phyloP scores from a whole-genome alignment of 305 asterid species.

The Fraxinus paxiana region DNA sequence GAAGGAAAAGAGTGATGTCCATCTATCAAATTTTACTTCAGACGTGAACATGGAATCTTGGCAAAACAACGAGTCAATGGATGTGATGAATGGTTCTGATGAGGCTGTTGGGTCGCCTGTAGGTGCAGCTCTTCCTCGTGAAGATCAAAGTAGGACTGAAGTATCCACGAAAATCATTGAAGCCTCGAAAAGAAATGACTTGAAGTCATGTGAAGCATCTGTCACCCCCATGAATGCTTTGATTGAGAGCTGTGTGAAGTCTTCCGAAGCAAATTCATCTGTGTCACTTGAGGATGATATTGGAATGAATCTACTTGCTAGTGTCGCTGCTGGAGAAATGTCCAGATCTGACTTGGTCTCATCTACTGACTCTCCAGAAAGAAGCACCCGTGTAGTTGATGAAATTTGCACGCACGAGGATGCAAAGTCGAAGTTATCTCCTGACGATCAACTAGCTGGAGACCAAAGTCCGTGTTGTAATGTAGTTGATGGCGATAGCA shows the following conservation, averaged over 20 bases:
- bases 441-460: conserved; percentile 23
- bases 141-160: conserved; percentile 33
- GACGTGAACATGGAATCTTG: conserved; percentile 36
- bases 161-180: conserved; percentile 39
- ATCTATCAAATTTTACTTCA: conserved; percentile 27
- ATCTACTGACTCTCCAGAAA: conserved; percentile 36
- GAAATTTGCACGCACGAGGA: conserved; percentile 34
- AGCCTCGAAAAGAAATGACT: conserved; percentile 32
- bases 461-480: conserved; percentile 18
- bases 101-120: conserved; percentile 46
- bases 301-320: conserved; percentile 70
- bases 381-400: conserved; percentile 30
- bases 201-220: conserved; percentile 36
- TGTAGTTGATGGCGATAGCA: conserved; percentile 27
- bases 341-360: conserved; percentile 44
- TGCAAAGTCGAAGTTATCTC: conserved; percentile 36
- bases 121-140: conserved; percentile 37
- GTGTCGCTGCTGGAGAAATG: conserved; percentile 61
- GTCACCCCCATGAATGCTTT: conserved; percentile 61
- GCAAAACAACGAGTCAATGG: conserved; percentile 44
- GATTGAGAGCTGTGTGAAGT: conserved; percentile 59
- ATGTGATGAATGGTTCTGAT: conserved; percentile 39
- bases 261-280: conserved; percentile 42
- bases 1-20: conserved; percentile 39
- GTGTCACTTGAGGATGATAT: conserved; percentile 47